Base-by-base conservation (phyloP, 2,329 filamentous ascomycete genomes). In the Lasiodiplodia theobromae region DNA sequence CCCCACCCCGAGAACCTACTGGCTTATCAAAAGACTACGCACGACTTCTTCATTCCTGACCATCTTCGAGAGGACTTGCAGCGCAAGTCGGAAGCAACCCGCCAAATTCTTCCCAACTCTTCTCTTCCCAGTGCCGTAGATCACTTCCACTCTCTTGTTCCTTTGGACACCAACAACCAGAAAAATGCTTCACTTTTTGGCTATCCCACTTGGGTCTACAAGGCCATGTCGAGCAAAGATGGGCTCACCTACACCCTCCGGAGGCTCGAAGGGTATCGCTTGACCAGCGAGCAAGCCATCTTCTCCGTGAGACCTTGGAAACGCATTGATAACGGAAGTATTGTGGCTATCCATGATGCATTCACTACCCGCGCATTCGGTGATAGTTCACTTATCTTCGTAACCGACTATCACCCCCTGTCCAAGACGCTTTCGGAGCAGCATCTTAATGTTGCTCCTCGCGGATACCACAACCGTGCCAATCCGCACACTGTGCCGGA, bases 281-380 rank as follows among this genome's bases (percentile, higher is more conserved):
- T 98, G 63, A 96, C 92, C 16, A 97, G 94, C 75, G 94, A 97
- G 74, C 91, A 93, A 73, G 92, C 94, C 4, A 96, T 98, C 65
- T 88, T 92, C 69, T 89, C 91, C 1, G 92, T 96, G 67, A 93
- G 94, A 73, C 90, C 92, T 12, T 99, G 96, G 96, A 95, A 94
- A 76, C 89, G 92, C 69, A 88, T 99, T 60, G 87, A 88, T 75
- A 95, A 91, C 74, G 91, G 90, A 68, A 93, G 89, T 72, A 88
- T 98, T 23, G 95, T 98, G 37, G 91, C 91, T 0, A 88, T 97
- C 10, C 90, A 97, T 74, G 94, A 97, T 79, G 93, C 93, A 0
- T 99, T 99, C 75, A 99, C 96, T 0, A 96, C 93, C 14, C 86
- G 94, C 70, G 92, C 91, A 31, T 99, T 99, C 79, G 93, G 93